Evolutionary conservation across 768 basidiomycete species (phyloP).

Genomic region (Steccherinum ochraceum): DNA sequence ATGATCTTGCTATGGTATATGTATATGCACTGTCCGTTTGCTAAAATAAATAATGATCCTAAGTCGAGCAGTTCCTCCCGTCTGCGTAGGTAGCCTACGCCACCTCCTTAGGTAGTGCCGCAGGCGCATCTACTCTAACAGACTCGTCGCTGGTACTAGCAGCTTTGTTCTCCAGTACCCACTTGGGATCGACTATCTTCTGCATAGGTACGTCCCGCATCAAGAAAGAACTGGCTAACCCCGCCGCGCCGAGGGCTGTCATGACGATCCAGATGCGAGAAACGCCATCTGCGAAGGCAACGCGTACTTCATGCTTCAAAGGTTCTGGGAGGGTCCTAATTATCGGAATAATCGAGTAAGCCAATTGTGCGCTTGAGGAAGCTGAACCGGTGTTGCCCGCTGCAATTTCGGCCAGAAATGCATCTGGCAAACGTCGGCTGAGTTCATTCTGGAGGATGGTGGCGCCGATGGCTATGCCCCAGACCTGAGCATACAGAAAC

Average conservation of each 20-base stretch:
- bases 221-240: slow-evolving; percentile 1
- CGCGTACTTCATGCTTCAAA: background rate
- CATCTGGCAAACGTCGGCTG: slow-evolving; percentile 16
- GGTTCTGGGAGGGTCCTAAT: slow-evolving; percentile 6
- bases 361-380: slow-evolving; percentile 12
- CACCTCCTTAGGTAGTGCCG: no score
- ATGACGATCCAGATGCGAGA: slow-evolving; percentile 5
- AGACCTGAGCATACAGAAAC: slow-evolving; percentile 14
- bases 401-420: slow-evolving; percentile 16
- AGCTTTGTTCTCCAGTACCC: slow-evolving; percentile 2
- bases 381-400: background rate
- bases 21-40: no score
- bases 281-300: slow-evolving; percentile 4
- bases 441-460: slow-evolving; percentile 28
- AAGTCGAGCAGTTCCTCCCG: no score
- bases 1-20: no score
- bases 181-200: slow-evolving; percentile 7
- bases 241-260: slow-evolving; percentile 2
- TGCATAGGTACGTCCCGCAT: slow-evolving; percentile 5
- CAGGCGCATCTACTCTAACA: no score
- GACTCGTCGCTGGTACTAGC: no score
- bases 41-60: no score
- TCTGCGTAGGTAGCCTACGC: no score
- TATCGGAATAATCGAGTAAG: slow-evolving; percentile 17
- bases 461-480: slow-evolving; percentile 26